Percentiles rank a stretch among this genome's conserved stretches.
Conservation (phyloP, 208 protist genomes). For the Trichomonas vaginalis region DNA sequence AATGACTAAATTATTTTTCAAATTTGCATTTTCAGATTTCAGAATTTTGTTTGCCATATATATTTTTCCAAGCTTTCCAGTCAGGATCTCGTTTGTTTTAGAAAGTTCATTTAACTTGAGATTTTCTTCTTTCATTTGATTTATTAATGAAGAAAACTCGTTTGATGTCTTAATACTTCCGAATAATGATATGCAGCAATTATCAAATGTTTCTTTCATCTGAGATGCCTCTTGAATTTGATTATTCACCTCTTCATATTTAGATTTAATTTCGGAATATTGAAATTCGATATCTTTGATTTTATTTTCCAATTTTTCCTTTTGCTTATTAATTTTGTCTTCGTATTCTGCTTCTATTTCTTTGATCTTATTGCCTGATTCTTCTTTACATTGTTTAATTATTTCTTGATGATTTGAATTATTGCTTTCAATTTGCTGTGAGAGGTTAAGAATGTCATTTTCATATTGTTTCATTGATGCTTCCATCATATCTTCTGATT, state of each 20-base stretch:
- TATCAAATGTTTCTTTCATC: background rate
- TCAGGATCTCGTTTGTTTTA: too few relatives aligned
- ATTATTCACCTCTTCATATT: background rate
- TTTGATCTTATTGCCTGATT: background rate
- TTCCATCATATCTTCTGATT: background rate
- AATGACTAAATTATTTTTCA: too few relatives aligned
- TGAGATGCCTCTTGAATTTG: background rate
- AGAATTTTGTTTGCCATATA: too few relatives aligned
- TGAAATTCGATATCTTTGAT: background rate
- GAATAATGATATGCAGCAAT: background rate
- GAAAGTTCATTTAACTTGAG: too few relatives aligned
- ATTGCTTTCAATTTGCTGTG: background rate
- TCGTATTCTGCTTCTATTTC: background rate
- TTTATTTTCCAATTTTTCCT: background rate
- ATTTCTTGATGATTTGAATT: background rate
- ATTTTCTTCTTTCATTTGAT: background rate
- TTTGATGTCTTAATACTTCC: background rate
- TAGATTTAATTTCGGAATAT: background rate
- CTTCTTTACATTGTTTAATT: background rate
- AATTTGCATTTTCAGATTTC: too few relatives aligned
- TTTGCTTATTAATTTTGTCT: background rate
- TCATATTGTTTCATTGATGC: background rate
- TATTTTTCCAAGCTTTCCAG: too few relatives aligned
- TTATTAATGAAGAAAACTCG: background rate
- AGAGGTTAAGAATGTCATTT: background rate